Base-by-base conservation (phyloP, 108 stramenopile species). In the Nitzschia palea region DNA sequence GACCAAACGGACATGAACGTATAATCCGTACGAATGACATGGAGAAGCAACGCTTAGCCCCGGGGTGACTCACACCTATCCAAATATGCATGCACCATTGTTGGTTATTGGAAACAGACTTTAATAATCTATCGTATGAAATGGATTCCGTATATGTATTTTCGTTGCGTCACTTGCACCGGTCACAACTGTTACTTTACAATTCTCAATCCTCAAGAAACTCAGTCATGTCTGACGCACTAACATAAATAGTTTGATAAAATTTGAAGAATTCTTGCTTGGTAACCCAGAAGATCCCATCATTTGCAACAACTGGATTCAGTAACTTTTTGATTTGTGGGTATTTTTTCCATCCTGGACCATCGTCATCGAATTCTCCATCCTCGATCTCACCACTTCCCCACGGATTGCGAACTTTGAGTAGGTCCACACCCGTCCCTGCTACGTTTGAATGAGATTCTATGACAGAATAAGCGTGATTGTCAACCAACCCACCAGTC, bases 401-500 rank as follows among this genome's bases (percentile, higher is more conserved):
- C 79, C 79, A 80, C 15, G 79, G 79, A 61, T 80, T 80, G 30
- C 79, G 67, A 14, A 80, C 68, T 26, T 80, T 80, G 55, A 74
- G 36, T 25, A 80, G 43, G 44, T 73, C 73, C 43, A 80, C 65
- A 10, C 54, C 54, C 0, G 79, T 74, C 10, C 79, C 79, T 30
- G 73, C 72, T 6, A 80, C 73, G 52, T 80, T 62, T 14, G 50
- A 35, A 25, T 62, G 63, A 27, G 67, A 52, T 55, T 73, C 79
- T 52, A 80, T 80, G 12, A 80, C 72, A 18, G 73, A 74, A 30
- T 80, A 80, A 2, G 72, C 79, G 34, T 80, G 79, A 55, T 80
- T 73, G 50, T 80, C 72, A 32, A 80, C 79, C 68, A 80, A 51
- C 8, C 79, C 79, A 56, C 32, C 76, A 3, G 47, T 54, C 14